phyloP scores from a whole-genome alignment of 495 filamentous ascomycete genomes.

The Hyaloscypha bicolor region DNA sequence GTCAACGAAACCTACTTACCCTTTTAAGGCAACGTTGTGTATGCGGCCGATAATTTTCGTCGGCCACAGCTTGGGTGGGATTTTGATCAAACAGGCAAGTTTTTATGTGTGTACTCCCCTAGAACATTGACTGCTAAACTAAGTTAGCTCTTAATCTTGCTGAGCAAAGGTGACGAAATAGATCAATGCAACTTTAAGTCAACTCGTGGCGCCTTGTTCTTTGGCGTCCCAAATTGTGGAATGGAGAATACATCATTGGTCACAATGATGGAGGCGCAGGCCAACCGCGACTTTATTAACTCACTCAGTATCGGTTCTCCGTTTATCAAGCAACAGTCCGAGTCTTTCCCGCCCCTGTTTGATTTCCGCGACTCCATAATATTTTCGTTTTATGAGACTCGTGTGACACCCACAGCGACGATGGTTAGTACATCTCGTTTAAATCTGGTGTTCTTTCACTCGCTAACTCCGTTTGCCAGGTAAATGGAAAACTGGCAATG shows the following conservation, averaged over 20 bases:
- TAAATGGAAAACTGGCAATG: not conserved
- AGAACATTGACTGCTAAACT: not conserved
- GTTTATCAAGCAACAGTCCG: not conserved
- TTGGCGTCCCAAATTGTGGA: slow-evolving; percentile 34
- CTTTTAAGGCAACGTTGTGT: not conserved
- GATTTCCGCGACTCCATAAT: not conserved
- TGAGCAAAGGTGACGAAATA: slow-evolving; percentile 4
- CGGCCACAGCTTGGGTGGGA: not conserved
- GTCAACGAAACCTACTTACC: not conserved
- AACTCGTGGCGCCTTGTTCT: slow-evolving; percentile 25
- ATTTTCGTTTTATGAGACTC: not conserved
- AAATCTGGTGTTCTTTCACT: not conserved
- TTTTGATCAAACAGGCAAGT: not conserved
- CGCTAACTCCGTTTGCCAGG: not conserved
- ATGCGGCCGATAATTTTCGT: not conserved
- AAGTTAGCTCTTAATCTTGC: slow-evolving; percentile 5
- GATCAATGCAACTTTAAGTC: not conserved
- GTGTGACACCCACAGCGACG: not conserved
- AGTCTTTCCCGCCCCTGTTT: not conserved
- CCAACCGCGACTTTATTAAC: slow-evolving; percentile 22
- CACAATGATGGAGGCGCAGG: slow-evolving; percentile 26
- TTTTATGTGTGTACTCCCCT: not conserved
- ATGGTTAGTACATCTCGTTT: not conserved
- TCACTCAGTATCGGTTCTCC: not conserved
- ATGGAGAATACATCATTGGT: slow-evolving; percentile 30